Evolutionary conservation across 805 yeast species (phyloP), one percentile per base, ranked within the genome.

Genomic region (Yueomyces sp.): DNA sequence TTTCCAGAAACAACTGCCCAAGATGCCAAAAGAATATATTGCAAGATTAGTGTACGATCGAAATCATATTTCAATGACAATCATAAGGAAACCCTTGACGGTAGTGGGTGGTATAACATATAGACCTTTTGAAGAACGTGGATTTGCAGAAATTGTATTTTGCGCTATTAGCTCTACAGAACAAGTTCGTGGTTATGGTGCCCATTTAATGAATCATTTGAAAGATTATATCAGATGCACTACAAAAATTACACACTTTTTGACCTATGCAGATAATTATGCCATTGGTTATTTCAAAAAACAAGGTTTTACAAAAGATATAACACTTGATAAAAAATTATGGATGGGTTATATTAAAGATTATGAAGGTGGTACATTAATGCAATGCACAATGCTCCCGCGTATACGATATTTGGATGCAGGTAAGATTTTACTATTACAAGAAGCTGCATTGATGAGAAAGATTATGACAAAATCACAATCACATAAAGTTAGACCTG

Each of bases 311-410:
- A 88, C 96, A 19, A 92, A 92, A 60, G 96, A 90, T 47, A 84
- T 92, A 36, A 74, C 95, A 5, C 71, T 92, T 45, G 92, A 90
- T 36, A 82, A 80, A 50, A 75, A 77, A 42, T 72, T 80, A 33
- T 92, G 99, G 99, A 85, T 86, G 92, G 99, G 99, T 3, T 92
- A 92, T 63, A 92, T 92, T 57, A 92, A 92, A 63, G 98, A 92
- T 67, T 92, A 92, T 64, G 99, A 92, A 65, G 99, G 99, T 28
- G 98, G 97, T 53, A 92, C 98, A 1, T 67, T 92, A 47, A 90
- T 92, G 96, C 97, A 92, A 66, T 92, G 98, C 59, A 66, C 90
- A 1, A 88, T 90, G 94, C 68, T 92, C 42, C 96, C 96, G 1
- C 70, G 77, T 41, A 79, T 86, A 45, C 74, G 97, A 51, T 92